A percentile compares a stretch with the other conserved stretches of the same genome.
phyloP scores from a whole-genome alignment of 1,139 yeast species.

The Yamadazyma trypodendri region DNA sequence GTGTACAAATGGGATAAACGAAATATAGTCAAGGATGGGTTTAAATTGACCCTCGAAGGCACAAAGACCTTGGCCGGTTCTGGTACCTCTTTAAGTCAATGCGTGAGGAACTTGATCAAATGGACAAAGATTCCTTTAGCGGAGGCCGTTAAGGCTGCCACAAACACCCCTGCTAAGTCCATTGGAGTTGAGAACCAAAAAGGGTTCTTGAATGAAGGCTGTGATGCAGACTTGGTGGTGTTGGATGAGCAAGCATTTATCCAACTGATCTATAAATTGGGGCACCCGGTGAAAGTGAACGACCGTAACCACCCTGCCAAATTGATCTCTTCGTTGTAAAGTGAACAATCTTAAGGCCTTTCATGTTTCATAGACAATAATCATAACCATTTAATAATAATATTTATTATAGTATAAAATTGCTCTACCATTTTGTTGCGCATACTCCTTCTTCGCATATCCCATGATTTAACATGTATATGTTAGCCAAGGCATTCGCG shows the following conservation, averaged over 20 bases:
- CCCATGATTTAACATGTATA: neutral
- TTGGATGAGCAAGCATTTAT: slow-evolving; percentile 47
- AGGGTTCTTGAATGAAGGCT: slow-evolving; percentile 54
- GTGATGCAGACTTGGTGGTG: slow-evolving; percentile 61
- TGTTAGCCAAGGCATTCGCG: neutral
- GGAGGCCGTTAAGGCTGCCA: slow-evolving; percentile 56
- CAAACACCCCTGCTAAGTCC: slow-evolving; percentile 56
- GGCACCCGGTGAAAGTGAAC: slow-evolving; percentile 23
- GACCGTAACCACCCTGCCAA: slow-evolving; percentile 22
- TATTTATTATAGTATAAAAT: too few species aligned
- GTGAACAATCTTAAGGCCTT: neutral
- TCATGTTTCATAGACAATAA: neutral
- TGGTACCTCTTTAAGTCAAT: slow-evolving; percentile 55
- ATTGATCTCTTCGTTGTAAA: slow-evolving; percentile 21
- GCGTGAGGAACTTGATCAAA: slow-evolving; percentile 51
- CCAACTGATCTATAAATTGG: slow-evolving; percentile 52
- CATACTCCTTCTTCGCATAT: neutral
- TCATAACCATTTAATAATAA: too few species aligned
- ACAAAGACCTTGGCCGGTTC: slow-evolving; percentile 65
- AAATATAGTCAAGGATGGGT: slow-evolving; percentile 50
- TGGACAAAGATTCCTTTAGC: slow-evolving; percentile 55
- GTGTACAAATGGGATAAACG: slow-evolving; percentile 50
- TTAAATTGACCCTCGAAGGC: slow-evolving; percentile 49
- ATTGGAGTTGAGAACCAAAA: slow-evolving; percentile 43
- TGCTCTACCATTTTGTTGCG: neutral